Conservation (phyloP, 306 rosid genomes). For the Arachis hypogaea region DNA sequence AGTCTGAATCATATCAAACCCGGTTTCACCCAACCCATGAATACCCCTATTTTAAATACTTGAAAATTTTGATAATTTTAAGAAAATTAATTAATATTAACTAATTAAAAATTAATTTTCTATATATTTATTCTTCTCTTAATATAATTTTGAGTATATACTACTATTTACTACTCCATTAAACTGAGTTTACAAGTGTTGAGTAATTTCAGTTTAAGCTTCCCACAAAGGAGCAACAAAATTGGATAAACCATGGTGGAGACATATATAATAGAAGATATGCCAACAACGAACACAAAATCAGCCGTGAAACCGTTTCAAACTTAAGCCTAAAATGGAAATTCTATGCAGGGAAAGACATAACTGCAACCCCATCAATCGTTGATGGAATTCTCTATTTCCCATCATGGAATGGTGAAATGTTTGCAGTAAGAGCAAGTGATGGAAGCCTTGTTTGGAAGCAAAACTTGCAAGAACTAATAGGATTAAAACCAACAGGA, state of each 20-base stretch:
- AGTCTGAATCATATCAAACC: no score
- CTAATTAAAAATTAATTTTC: no score
- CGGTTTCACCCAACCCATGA: no score
- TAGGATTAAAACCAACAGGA: slow-evolving; percentile 49
- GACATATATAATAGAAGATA: slow-evolving; percentile 66
- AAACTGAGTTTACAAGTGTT: background rate
- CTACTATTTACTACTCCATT: background rate
- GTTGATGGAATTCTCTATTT: slow-evolving; percentile 52
- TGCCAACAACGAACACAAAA: slow-evolving; percentile 57
- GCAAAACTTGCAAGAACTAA: slow-evolving; percentile 42
- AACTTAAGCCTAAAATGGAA: slow-evolving; percentile 57
- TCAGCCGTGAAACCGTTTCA: slow-evolving; percentile 41
- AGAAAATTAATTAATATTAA: no score
- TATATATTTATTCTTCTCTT: no score
- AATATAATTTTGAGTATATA: no score
- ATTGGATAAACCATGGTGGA: slow-evolving; percentile 72
- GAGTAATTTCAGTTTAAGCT: background rate
- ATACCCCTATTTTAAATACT: no score
- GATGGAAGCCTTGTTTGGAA: slow-evolving; percentile 43
- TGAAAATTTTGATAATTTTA: no score
- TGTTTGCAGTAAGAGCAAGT: slow-evolving; percentile 48
- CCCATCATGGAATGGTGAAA: slow-evolving; percentile 67
- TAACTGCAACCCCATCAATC: slow-evolving; percentile 63
- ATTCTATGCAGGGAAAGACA: slow-evolving; percentile 58
- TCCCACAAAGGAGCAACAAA: slow-evolving; percentile 6